These are phyloP conservation scores for Prototheca wickerhamii DNA, from an alignment of 163 green algal genomes.

Conservation along the genomic window DNA sequence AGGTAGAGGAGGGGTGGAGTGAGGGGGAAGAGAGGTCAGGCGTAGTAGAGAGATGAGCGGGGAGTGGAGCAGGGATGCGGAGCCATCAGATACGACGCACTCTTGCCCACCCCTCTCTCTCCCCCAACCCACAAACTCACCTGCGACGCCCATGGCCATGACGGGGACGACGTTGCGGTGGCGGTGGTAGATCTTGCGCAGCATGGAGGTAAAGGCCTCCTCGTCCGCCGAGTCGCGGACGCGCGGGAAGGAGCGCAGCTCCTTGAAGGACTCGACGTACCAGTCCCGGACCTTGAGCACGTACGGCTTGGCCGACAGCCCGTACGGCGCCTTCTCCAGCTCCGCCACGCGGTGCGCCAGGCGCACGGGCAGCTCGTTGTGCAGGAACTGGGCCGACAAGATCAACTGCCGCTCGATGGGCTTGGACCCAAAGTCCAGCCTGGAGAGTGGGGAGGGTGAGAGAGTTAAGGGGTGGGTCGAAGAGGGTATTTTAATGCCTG, in stretches of 20 bases:
- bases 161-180: conserved; percentile 94
- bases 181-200: conserved; percentile 60
- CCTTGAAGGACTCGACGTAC: conserved; percentile 95
- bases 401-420: conserved; percentile 90
- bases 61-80: background rate
- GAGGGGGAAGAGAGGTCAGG: background rate
- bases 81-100: background rate
- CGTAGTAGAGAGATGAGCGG: background rate
- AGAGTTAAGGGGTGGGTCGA: background rate
- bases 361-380: conserved; percentile 65
- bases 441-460: conserved; percentile 8
- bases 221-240: conserved; percentile 73
- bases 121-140: too few species aligned
- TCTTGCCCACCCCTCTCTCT: background rate
- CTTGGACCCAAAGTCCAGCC: conserved; percentile 85
- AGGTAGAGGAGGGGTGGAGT: background rate
- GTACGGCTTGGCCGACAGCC: conserved; percentile 66
- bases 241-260: conserved; percentile 71
- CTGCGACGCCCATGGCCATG: conserved; percentile 78
- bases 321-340: conserved; percentile 91
- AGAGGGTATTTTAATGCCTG: too few species aligned
- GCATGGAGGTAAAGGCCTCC: conserved; percentile 73
- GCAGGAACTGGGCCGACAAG: conserved; percentile 90
- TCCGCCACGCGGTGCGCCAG: conserved; percentile 82
- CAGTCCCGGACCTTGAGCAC: conserved; percentile 86